Evolutionary conservation across 2,329 filamentous ascomycete species (phyloP), one percentile per base, ranked within the genome.

Genomic region (Pseudogymnoascus sp.): DNA sequence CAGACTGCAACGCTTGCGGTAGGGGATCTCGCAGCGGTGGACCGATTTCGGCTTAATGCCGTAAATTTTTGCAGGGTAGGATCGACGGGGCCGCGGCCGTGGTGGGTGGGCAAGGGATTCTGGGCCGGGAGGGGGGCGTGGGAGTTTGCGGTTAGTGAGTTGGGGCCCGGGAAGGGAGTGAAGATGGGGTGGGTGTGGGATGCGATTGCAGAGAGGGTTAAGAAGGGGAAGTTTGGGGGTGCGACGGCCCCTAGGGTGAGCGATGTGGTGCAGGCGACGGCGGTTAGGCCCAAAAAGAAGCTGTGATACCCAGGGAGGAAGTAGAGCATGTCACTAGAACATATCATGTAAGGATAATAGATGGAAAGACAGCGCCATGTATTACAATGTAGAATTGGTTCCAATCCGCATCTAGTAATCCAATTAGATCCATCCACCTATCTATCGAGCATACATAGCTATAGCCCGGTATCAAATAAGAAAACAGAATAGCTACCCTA

Each of bases 181-280:
- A 48, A 48, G 4, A 57, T 67, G 48, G 37, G 62, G 7, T 41
- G 66, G 3, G 13, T 69, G 21, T 61, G 62, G 59, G 66, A 66
- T 1, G 60, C 61, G 21, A 58, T 65, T 21, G 58, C 26, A 5
- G 19, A 30, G 18, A 19, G 8, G 28, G 28, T 39, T 52, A 26
- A 7, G n/a, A 19, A 59, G 13, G 55, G 18, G 13, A 60, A 19
- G 18, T 39, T 67, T 10, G 62, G 58, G 3, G 64, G 60, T 12
- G 57, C 63, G 18, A 52, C 66, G n/a, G 63, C 63, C 4, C 34
- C 67, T 21, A 68, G 65, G 61, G 67, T 67, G 13, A 67, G 68
- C 67, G 59, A 68, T 10, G 67, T 66, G 6, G 67, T 67, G 23
- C 33, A 60, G 15, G 35, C 18, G 1, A 63, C 67, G 23, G 63